A percentile compares a stretch with the other conserved stretches of the same genome.
Evolutionary conservation across 306 rosid species (phyloP).

Genomic region (Mucuna pruriens): DNA sequence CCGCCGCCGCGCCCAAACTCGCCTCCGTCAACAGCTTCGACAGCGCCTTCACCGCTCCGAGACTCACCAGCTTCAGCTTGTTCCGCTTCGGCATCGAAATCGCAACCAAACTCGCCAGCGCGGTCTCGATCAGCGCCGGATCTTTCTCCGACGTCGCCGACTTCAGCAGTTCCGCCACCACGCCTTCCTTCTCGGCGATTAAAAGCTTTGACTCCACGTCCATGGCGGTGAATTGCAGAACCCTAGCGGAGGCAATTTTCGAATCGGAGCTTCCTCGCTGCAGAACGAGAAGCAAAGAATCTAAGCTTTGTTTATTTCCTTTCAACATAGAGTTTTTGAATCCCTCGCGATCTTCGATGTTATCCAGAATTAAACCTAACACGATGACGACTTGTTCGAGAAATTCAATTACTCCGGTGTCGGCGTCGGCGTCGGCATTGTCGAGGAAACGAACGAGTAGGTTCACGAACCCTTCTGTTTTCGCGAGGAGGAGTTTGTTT

Average conservation of each 20-base stretch:
- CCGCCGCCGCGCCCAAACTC: slow-evolving; percentile 37
- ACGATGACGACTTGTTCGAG: slow-evolving; percentile 49
- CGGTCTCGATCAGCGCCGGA: slow-evolving; percentile 52
- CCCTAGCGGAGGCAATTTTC: slow-evolving; percentile 55
- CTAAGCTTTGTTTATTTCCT: slow-evolving; percentile 42
- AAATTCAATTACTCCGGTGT: slow-evolving; percentile 37
- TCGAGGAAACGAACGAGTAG: slow-evolving; percentile 53
- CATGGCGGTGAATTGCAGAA: slow-evolving; percentile 53
- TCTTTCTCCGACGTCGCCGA: slow-evolving; percentile 54
- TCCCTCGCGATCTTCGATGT: slow-evolving; percentile 44
- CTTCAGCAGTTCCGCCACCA: slow-evolving; percentile 55
- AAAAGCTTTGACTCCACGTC: slow-evolving; percentile 56
- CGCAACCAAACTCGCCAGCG: slow-evolving; percentile 54
- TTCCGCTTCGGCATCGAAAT: slow-evolving; percentile 58
- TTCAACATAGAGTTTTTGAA: slow-evolving; percentile 44
- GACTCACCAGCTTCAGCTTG: slow-evolving; percentile 50
- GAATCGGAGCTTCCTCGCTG: slow-evolving; percentile 54
- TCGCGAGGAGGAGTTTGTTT: slow-evolving; percentile 57
- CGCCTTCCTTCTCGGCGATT: slow-evolving; percentile 62
- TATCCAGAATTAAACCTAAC: slow-evolving; percentile 45
- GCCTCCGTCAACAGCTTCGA: slow-evolving; percentile 48
- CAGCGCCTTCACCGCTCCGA: slow-evolving; percentile 54
- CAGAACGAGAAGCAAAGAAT: slow-evolving; percentile 59
- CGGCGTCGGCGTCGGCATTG: slow-evolving; percentile 63
- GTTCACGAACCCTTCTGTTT: slow-evolving; percentile 44